Evolutionary conservation across 2,329 filamentous ascomycete species (phyloP).

Genomic region (Ophiocordyceps camponoti-floridani): DNA sequence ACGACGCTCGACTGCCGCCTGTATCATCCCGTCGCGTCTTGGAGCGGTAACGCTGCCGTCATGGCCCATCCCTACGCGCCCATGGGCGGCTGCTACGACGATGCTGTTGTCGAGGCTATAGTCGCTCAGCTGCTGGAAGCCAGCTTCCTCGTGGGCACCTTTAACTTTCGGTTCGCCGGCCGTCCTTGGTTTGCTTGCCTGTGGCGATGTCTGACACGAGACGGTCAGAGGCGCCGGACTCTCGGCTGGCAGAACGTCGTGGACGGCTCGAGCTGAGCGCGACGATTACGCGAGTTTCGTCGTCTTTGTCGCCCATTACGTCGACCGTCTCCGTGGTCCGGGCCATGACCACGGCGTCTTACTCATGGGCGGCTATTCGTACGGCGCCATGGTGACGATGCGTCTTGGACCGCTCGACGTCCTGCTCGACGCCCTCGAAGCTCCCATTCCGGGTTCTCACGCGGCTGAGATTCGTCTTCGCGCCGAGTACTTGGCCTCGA

Average conservation of each 20-base stretch:
- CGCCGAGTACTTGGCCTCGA: slow-evolving; percentile 46
- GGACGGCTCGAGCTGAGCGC: slow-evolving; percentile 67
- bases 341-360: slow-evolving; percentile 13
- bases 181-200: not conserved
- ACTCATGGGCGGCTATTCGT: slow-evolving; percentile 71
- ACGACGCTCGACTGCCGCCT: slow-evolving; percentile 63
- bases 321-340: slow-evolving; percentile 31
- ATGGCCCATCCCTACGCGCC: slow-evolving; percentile 85
- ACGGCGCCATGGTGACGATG: slow-evolving; percentile 67
- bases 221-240: slow-evolving; percentile 50
- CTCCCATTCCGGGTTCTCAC: slow-evolving; percentile 32
- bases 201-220: not conserved
- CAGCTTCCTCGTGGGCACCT: slow-evolving; percentile 66
- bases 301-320: slow-evolving; percentile 63
- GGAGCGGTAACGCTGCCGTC: slow-evolving; percentile 36
- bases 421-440: slow-evolving; percentile 42
- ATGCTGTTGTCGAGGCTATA: slow-evolving; percentile 54
- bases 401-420: slow-evolving; percentile 45
- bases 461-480: slow-evolving; percentile 52
- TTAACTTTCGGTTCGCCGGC: slow-evolving; percentile 64
- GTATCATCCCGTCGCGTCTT: slow-evolving; percentile 46
- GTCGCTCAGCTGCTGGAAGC: slow-evolving; percentile 45
- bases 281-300: slow-evolving; percentile 69
- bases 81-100: slow-evolving; percentile 71
- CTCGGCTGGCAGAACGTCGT: slow-evolving; percentile 66